These are phyloP conservation scores for Trichoderma sp. DNA, from an alignment of 2,329 filamentous ascomycete species.

Conservation along the genomic window DNA sequence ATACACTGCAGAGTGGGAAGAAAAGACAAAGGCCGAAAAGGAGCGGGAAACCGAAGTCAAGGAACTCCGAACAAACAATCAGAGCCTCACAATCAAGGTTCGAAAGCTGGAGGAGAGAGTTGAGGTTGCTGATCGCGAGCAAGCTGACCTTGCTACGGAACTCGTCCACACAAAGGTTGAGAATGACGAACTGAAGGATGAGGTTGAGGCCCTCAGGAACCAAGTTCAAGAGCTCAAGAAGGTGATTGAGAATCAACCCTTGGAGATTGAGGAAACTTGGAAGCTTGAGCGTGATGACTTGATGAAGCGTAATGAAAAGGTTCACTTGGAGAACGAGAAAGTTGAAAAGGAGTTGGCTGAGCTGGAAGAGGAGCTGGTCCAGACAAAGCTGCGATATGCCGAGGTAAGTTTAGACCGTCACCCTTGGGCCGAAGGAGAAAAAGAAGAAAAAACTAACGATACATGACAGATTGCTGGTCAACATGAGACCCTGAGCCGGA, in stretches of 20 bases:
- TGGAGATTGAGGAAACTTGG: conserved; percentile 79
- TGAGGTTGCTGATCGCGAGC: conserved; percentile 84
- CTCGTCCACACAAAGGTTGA: conserved; percentile 90
- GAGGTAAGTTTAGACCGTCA: conserved; percentile 65
- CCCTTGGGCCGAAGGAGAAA: conserved; percentile 21
- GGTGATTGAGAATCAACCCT: conserved; percentile 85
- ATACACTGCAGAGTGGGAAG: conserved; percentile 89
- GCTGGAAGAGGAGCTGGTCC: conserved; percentile 88
- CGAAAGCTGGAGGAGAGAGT: conserved; percentile 83
- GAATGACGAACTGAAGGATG: conserved; percentile 83
- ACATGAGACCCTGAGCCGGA: conserved; percentile 71
- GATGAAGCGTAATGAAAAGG: conserved; percentile 88
- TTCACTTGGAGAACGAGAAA: conserved; percentile 86
- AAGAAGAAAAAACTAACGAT: background rate
- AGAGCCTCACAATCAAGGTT: conserved; percentile 70
- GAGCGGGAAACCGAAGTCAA: conserved; percentile 82
- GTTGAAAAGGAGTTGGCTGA: conserved; percentile 88
- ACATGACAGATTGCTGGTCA: conserved; percentile 61
- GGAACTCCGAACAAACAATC: conserved; percentile 64
- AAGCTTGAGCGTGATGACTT: conserved; percentile 84
- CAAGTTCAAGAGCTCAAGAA: conserved; percentile 82
- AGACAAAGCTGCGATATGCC: conserved; percentile 91
- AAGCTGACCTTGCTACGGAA: conserved; percentile 86
- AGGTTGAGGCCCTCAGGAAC: conserved; percentile 82
- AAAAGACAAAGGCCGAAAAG: conserved; percentile 78